Evolutionary conservation across 768 basidiomycete genomes (phyloP).

Genomic region (Lyophyllum atratum): DNA sequence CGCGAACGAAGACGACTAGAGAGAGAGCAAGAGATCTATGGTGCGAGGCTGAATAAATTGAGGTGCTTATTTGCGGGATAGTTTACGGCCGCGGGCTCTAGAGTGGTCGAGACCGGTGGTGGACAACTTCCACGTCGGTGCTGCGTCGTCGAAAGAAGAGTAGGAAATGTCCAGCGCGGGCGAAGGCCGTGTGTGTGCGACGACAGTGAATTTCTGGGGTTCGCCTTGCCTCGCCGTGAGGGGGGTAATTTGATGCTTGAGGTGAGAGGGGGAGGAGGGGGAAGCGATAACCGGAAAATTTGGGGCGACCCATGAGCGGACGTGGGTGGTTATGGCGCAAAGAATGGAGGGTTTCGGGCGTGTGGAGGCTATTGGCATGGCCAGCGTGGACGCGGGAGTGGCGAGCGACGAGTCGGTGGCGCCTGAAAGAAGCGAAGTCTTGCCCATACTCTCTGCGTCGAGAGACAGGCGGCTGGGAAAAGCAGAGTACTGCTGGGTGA

Average conservation of each 20-base stretch:
- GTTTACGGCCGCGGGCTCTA: slow-evolving; percentile 44
- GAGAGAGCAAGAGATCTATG: slow-evolving; percentile 10
- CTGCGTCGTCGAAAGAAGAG: slow-evolving; percentile 17
- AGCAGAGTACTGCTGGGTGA: slow-evolving; percentile 35
- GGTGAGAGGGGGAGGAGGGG: slow-evolving; percentile 23
- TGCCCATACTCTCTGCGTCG: slow-evolving; percentile 34
- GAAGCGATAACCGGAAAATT: slow-evolving; percentile 24
- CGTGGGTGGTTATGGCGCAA: slow-evolving; percentile 40
- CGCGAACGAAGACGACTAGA: slow-evolving; percentile 3
- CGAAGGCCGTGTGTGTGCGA: slow-evolving; percentile 21
- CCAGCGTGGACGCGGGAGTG: slow-evolving; percentile 46
- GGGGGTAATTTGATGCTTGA: slow-evolving; percentile 8
- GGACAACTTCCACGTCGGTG: slow-evolving; percentile 9
- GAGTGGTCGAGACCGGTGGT: slow-evolving; percentile 6
- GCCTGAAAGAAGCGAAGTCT: slow-evolving; percentile 34
- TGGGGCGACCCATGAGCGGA: slow-evolving; percentile 47
- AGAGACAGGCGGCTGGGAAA: slow-evolving; percentile 26
- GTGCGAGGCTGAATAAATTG: slow-evolving; percentile 5
- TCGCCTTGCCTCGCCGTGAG: slow-evolving; percentile 10
- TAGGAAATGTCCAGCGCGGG: slow-evolving; percentile 15
- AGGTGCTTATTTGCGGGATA: slow-evolving; percentile 36
- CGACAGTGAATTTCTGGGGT: slow-evolving; percentile 21
- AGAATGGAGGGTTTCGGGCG: slow-evolving; percentile 33
- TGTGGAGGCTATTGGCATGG: slow-evolving; percentile 33
- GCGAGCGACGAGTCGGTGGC: slow-evolving; percentile 53